Percentiles rank a stretch among this genome's conserved stretches.
These are phyloP conservation scores for Carex arenaria DNA, from an alignment of 202 grass and related monocot genomes.

Conservation along the genomic window DNA sequence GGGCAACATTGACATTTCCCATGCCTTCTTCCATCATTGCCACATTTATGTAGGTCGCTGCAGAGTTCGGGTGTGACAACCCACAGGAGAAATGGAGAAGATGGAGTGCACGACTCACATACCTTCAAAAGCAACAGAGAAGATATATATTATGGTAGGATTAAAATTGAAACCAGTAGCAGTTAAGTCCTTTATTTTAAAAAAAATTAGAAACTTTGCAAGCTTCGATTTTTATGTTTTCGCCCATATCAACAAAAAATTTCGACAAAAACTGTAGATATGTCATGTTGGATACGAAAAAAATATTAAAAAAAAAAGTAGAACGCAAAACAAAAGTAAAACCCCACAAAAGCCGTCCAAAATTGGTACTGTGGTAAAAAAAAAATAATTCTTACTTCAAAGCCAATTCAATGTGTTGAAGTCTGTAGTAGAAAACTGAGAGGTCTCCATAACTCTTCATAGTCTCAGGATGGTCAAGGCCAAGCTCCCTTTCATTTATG, in stretches of 20 bases:
- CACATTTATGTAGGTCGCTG: conserved; percentile 99
- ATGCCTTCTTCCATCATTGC: conserved; percentile 99
- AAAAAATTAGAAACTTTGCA: background rate
- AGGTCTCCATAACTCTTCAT: conserved; percentile 99
- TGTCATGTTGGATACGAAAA: background rate
- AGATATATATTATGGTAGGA: background rate
- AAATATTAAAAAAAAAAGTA: background rate
- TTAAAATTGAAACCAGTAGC: background rate
- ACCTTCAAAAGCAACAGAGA: conserved; percentile 43
- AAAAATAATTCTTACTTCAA: conserved; percentile 68
- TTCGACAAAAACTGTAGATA: background rate
- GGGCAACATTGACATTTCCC: conserved; percentile 98
- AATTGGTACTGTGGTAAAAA: background rate
- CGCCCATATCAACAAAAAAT: background rate
- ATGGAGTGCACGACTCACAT: conserved; percentile 94
- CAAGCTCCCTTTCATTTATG: conserved; percentile 97
- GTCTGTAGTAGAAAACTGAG: conserved; percentile 99
- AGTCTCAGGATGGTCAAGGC: conserved; percentile 98
- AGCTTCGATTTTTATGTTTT: background rate
- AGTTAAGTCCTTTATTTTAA: background rate
- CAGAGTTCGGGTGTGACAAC: conserved; percentile 98
- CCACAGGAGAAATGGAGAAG: conserved; percentile 97
- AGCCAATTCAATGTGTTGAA: conserved; percentile 99
- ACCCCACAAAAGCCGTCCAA: too few species aligned
- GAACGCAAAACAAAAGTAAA: background rate